These are phyloP conservation scores for Rhizopus sp. DNA, from an alignment of 371 early-diverging fungal genomes.

Conservation along the genomic window DNA sequence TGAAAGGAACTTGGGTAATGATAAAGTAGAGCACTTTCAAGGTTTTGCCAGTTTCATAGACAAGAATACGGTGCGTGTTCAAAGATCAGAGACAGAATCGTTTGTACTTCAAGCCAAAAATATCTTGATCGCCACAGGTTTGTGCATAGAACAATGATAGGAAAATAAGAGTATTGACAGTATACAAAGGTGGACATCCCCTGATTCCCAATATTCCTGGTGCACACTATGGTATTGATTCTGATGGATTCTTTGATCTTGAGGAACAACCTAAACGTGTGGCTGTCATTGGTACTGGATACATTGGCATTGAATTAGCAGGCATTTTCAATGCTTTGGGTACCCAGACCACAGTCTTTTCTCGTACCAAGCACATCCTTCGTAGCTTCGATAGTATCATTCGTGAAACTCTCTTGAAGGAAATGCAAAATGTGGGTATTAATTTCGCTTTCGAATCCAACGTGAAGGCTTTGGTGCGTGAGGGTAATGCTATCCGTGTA, in stretches of 20 bases:
- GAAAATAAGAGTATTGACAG: background rate
- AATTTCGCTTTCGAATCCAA: constrained; percentile 72
- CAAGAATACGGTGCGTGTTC: constrained; percentile 74
- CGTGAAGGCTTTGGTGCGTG: constrained; percentile 51
- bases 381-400: constrained; percentile 92
- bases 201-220: constrained; percentile 79
- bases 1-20: constrained; percentile 85
- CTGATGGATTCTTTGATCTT: constrained; percentile 97
- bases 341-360: constrained; percentile 84
- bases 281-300: constrained; percentile 84
- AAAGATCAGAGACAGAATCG: constrained; percentile 38
- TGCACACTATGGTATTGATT: constrained; percentile 85
- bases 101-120: constrained; percentile 72
- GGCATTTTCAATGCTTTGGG: constrained; percentile 93
- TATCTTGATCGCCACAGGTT: constrained; percentile 89
- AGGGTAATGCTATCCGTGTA: constrained; percentile 39
- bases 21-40: constrained; percentile 77
- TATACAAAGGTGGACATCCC: constrained; percentile 67
- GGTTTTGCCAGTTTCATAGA: constrained; percentile 88
- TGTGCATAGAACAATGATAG: constrained; percentile 4
- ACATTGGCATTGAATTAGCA: constrained; percentile 97
- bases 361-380: constrained; percentile 85
- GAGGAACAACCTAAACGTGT: constrained; percentile 90
- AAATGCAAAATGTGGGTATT: constrained; percentile 74
- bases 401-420: constrained; percentile 76